Conservation (phyloP, 2,329 filamentous ascomycete species). For the Alternaria tenuissima region DNA sequence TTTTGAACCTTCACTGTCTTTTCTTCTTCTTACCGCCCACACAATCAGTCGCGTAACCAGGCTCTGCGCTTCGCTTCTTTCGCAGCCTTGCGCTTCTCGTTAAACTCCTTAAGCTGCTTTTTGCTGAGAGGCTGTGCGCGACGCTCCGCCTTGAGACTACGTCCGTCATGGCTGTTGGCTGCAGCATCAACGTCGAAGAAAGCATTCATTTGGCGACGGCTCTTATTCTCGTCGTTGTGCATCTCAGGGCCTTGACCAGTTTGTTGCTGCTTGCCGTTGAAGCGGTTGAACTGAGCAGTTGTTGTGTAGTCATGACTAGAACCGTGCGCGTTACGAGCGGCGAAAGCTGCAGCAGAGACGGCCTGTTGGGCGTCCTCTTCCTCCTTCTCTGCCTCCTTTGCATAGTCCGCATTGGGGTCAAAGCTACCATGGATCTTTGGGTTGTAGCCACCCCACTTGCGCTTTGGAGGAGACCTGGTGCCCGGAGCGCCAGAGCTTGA, state of each 20-base stretch:
- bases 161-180: slow-evolving; percentile 87
- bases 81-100: slow-evolving; percentile 84
- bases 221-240: slow-evolving; percentile 88
- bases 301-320: slow-evolving; percentile 65
- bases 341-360: slow-evolving; percentile 36
- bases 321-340: slow-evolving; percentile 32
- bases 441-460: slow-evolving; percentile 80
- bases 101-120: slow-evolving; percentile 88
- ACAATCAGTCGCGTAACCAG: slow-evolving; percentile 81
- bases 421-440: slow-evolving; percentile 96
- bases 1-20: slow-evolving; percentile 22
- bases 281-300: slow-evolving; percentile 85
- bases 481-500: slow-evolving; percentile 43
- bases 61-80: slow-evolving; percentile 95
- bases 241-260: slow-evolving; percentile 73
- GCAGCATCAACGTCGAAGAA: slow-evolving; percentile 97
- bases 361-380: slow-evolving; percentile 46
- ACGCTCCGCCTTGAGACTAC: slow-evolving; percentile 89
- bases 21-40: slow-evolving; percentile 41
- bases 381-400: slow-evolving; percentile 58
- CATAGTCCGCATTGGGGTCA: slow-evolving; percentile 95
- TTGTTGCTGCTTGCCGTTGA: slow-evolving; percentile 83
- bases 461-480: slow-evolving; percentile 45
- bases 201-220: slow-evolving; percentile 85
- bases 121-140: slow-evolving; percentile 84